These are phyloP conservation scores for Penicillium decumbens DNA, from an alignment of 2,329 filamentous ascomycete species.

Conservation along the genomic window DNA sequence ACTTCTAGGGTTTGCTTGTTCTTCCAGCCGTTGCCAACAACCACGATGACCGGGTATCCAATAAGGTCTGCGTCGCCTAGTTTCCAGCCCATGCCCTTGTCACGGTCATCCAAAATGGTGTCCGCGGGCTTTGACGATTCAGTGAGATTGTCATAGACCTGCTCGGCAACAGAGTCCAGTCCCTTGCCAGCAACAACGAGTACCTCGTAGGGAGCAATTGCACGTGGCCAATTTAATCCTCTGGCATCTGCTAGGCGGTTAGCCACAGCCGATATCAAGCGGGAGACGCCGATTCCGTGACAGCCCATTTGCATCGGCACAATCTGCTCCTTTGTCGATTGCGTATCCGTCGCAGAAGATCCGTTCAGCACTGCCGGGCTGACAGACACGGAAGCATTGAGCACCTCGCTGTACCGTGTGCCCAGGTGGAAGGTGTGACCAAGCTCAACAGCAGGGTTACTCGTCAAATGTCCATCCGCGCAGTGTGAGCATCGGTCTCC, in stretches of 20 bases:
- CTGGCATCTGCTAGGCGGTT: conserved; percentile 65
- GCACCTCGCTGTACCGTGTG: conserved; percentile 74
- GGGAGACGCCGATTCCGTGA: conserved; percentile 88
- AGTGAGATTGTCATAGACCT: conserved; percentile 61
- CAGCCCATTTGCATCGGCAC: conserved; percentile 86
- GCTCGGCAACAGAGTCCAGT: conserved; percentile 48
- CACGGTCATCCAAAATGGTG: conserved; percentile 68
- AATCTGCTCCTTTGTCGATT: conserved; percentile 29
- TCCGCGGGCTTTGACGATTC: conserved; percentile 47
- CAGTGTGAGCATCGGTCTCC: conserved; percentile 74
- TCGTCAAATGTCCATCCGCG: conserved; percentile 55
- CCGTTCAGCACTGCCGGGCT: conserved; percentile 29
- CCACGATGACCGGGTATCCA: conserved; percentile 78
- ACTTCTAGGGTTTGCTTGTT: conserved; percentile 62
- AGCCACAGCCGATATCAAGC: conserved; percentile 81
- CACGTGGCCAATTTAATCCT: conserved; percentile 82
- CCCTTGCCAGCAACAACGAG: conserved; percentile 57
- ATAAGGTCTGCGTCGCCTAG: conserved; percentile 83
- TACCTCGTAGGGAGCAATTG: conserved; percentile 78
- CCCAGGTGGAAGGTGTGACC: conserved; percentile 95
- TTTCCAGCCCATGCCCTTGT: conserved; percentile 71
- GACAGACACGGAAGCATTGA: conserved; percentile 59
- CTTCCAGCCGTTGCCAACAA: conserved; percentile 70
- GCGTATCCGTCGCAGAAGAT: conserved; percentile 15
- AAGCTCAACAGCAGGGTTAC: conserved; percentile 76